phyloP scores from a whole-genome alignment of 257 asterid species.

The Vinca minor region DNA sequence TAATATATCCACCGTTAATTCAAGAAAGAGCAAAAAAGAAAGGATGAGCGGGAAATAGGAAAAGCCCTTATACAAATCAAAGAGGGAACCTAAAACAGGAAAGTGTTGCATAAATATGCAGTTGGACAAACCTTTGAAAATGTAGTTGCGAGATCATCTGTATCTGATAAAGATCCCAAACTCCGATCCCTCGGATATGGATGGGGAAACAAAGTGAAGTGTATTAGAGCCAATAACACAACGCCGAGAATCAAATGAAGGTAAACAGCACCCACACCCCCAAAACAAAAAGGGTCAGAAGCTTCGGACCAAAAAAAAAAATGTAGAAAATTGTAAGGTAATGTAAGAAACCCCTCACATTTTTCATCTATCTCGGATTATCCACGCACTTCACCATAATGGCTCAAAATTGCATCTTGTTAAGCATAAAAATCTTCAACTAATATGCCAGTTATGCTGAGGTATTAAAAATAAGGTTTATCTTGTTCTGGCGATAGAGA shows the following conservation, averaged over 20 bases:
- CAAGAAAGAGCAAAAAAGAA: not conserved
- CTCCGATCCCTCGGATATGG: constrained; percentile 69
- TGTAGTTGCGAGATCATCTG: constrained; percentile 88
- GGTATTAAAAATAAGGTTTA: not conserved
- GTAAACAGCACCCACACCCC: too few relatives aligned
- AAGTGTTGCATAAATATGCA: not conserved
- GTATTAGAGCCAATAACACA: not conserved
- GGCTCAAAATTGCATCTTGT: not conserved
- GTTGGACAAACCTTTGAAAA: constrained; percentile 64
- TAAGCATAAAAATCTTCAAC: not conserved
- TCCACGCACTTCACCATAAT: not conserved
- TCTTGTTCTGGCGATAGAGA: too few relatives aligned
- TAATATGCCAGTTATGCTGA: not conserved
- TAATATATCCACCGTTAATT: not conserved
- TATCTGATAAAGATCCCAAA: constrained; percentile 67
- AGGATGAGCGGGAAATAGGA: not conserved
- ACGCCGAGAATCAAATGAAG: too few relatives aligned
- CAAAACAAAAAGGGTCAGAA: too few relatives aligned
- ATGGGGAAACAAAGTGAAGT: not conserved
- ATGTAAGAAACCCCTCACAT: not conserved
- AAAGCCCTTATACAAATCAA: not conserved
- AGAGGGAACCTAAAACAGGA: not conserved
- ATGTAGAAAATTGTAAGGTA: not conserved
- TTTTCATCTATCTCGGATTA: not conserved
- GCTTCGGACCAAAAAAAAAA: too few relatives aligned